Base-by-base conservation (phyloP, 228 moss, liverwort and hornwort species). In the Sphagnum fallax region DNA sequence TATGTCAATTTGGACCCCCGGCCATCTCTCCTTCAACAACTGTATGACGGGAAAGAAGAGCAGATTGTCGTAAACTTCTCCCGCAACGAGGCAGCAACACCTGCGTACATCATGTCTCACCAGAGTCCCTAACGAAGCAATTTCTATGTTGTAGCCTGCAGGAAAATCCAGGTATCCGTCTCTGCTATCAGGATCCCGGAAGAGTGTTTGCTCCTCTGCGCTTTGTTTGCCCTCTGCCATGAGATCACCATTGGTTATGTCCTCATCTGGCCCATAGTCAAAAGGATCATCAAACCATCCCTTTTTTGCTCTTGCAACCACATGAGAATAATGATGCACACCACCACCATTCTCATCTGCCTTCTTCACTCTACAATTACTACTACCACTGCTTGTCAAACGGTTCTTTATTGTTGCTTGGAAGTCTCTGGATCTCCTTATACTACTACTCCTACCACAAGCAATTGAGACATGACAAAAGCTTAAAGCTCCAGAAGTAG, bases 41-140 rank as follows among this genome's bases (percentile, higher is more conserved):
- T 93, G 90, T 61, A 98, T 90, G 52, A 85, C 82, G 1, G 97
- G 93, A 51, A 98, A 98, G 70, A 98, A 91, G 8, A 98, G 89
- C 6, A 93, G 63, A 67, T 91, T 98, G 51, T 98, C 91, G 64
- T 98, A 98, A 4, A 98, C 97, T 4, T 91, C 97, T 1, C 97
- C 97, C 0, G 84, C 50, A n/a, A 98, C 68, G 67, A 87, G 79
- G 68, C 90, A 89, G 63, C 90, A n/a, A 74, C 97, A 98, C 6
- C 78, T 81, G 6, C 97, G 84, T 52, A 98, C 84, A 49, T 98
- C 97, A 65, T 87, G 77, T 63, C 97, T 81, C 5, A 89, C 75
- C 73, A 87, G 52, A 48, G 87, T 63, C 6, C 93, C 97, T 16
- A 98, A 61, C 52, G 13, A 75, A 63, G 97, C 69, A 16, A 87